Evolutionary conservation across 1,139 yeast species (phyloP), one percentile per base, ranked within the genome.

Genomic region (Yamadazyma pseudoaaseri): DNA sequence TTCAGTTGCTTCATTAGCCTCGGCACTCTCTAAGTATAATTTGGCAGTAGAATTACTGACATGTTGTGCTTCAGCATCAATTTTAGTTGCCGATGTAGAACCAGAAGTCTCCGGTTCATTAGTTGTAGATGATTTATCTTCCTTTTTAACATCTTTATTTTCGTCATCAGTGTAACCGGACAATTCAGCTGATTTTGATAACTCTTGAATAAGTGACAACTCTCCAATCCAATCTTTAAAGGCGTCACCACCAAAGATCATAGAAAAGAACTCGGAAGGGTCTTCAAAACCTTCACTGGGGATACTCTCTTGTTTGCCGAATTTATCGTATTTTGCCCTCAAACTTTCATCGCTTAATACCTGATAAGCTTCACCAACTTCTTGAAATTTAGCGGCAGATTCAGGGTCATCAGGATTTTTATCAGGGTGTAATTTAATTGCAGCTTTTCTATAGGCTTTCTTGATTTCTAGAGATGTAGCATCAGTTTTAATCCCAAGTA

Each of bases 351-450:
- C 94, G 44, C 89, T 79, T 43, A 90, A 65, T 1, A 90, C 95
- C 55, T 84, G 94, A 53, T 84, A 85, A 2, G 94, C 95, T 53
- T 84, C 87, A 21, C 86, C 85, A 9, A 81, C 80, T 37, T 72
- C 81, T 52, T 81, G 86, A 47, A 81, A 81, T 50, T 69, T 73
- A 12, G 70, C 62, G 29, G 90, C 90, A 4, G 97, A 96, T 18
- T 67, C 65, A 5, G 92, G 90, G 50, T 83, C 86, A 48, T 82
- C 79, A 6, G 97, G 97, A 52, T 92, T 89, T 65, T 92, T 94
- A 59, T 92, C 98, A 0, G 98, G 98, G 58, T 94, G 98, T 43
- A 89, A 83, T 38, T 65, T 70, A 56, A 92, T 81, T 6, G 97
- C 97, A 53, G 82, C 81, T 58, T 83, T 84, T 42, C 98, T 73